Evolutionary conservation across 805 yeast genomes (phyloP).

Genomic region (Helenozyma rhizophorensis): DNA sequence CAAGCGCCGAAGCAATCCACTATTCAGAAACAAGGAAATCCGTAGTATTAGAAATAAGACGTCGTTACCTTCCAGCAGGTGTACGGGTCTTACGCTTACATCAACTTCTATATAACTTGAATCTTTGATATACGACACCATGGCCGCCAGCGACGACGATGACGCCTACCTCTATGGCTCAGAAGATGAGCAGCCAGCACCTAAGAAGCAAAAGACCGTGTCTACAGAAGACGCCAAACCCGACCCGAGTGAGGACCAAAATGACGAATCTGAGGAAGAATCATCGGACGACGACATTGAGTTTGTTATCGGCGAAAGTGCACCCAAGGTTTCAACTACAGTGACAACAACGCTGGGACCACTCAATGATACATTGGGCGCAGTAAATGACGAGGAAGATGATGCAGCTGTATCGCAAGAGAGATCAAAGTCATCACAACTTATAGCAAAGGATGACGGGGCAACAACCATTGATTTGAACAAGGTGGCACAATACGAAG

Average conservation of each 20-base stretch:
- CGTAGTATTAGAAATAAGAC: no score
- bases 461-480: slow-evolving; percentile 60
- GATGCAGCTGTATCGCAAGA: slow-evolving; percentile 9
- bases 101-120: no score
- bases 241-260: slow-evolving; percentile 26
- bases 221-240: slow-evolving; percentile 1
- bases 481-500: slow-evolving; percentile 69
- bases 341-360: slow-evolving; percentile 23
- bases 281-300: slow-evolving; percentile 72
- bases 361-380: slow-evolving; percentile 28
- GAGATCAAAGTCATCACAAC: slow-evolving; percentile 21
- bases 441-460: slow-evolving; percentile 31
- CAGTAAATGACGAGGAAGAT: slow-evolving; percentile 24
- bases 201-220: slow-evolving; percentile 7
- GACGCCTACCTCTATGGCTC: slow-evolving; percentile 67
- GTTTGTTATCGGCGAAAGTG: slow-evolving; percentile 59
- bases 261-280: slow-evolving; percentile 41
- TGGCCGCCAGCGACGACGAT: slow-evolving; percentile 47
- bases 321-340: slow-evolving; percentile 17
- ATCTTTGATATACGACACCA: no score
- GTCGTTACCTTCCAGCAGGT: no score
- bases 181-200: slow-evolving; percentile 24
- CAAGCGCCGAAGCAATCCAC: no score
- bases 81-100: no score
- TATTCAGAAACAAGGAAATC: no score